These are phyloP conservation scores for Colletotrichum costaricense DNA, from an alignment of 2,329 filamentous ascomycete species.

Conservation along the genomic window DNA sequence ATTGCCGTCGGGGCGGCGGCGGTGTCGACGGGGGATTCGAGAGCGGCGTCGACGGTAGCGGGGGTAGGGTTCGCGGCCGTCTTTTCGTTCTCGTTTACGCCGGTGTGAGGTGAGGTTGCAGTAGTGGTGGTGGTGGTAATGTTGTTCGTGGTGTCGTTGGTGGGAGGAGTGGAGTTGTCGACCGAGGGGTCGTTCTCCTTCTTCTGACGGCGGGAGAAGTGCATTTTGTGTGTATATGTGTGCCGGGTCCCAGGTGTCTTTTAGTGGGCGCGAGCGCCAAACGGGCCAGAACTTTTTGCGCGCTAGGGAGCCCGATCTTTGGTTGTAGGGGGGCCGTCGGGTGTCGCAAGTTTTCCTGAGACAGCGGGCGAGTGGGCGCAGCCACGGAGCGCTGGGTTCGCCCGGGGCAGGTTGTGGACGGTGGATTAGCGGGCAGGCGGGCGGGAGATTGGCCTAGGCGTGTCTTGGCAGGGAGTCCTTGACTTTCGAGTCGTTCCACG, in stretches of 20 bases:
- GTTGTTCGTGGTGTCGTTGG: background rate
- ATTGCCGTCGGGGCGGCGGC: slow-evolving; percentile 3
- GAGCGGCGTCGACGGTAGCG: background rate
- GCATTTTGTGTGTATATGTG: slow-evolving; percentile 1
- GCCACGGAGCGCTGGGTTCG: no score
- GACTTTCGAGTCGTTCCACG: background rate
- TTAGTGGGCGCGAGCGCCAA: background rate
- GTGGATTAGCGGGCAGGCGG: slow-evolving; percentile 6
- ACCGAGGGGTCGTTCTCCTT: background rate
- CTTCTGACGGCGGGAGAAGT: slow-evolving; percentile 18
- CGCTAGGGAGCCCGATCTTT: background rate
- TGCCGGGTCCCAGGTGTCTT: background rate
- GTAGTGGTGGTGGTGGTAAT: background rate
- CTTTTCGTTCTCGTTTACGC: background rate
- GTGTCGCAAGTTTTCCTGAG: background rate
- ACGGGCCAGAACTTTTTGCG: background rate
- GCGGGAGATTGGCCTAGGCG: slow-evolving; percentile 11
- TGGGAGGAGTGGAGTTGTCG: background rate
- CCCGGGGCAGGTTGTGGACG: background rate
- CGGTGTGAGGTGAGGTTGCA: background rate
- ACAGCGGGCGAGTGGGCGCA: background rate
- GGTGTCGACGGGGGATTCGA: background rate
- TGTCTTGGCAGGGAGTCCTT: slow-evolving; percentile 9
- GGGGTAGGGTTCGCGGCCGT: background rate
- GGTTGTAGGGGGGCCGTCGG: background rate